Evolutionary conservation across 139 green algal species (phyloP), one percentile per base, ranked within the genome.

Genomic region (Micromonas pusilla): DNA sequence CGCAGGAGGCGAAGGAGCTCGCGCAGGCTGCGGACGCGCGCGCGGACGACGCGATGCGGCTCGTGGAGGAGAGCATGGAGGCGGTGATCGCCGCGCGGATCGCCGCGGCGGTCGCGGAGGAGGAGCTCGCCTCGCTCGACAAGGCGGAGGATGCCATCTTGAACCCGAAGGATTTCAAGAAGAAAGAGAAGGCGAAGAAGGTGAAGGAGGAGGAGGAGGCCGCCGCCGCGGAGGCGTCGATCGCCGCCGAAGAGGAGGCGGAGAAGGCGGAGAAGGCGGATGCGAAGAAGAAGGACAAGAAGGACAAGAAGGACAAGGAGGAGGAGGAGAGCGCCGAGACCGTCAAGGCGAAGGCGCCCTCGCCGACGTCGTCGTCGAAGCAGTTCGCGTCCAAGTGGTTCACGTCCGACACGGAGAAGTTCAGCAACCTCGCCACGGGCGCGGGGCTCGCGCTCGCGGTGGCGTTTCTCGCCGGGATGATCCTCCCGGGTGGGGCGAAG

Each of bases 281-380:
- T 62, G 9, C 13, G 9, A 4, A 9, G 9, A 54, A 57, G 39
- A 64, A 20, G 33, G 32, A 65, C 16, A 13, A 64, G 70, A 34
- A 77, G 70, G 39, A 64, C 16, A 57, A 77, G 70, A 13, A 77
- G 70, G 33, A 77, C 21, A 25, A 64, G 33, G 30, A 77, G 19
- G 39, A 31, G 32, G 70, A 62, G 36, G 70, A 64, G 33, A 63
- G 62, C 32, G 33, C n/a, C 30, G 31, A 38, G 25, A n/a, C 52
- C 16, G 52, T n/a, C 20, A 20, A 62, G 16, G 52, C 16, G 52
- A 20, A 20, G 16, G 16, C 52, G 52, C 16, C 16, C 52, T 16
- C 16, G 52, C 20, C 52, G 52, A 20, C 52, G 52, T n/a, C 16
- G 52, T n/a, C 16, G 52, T 62, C 52, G 20, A 62, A 62, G 16